A percentile compares a stretch with the other conserved stretches of the same genome.
phyloP scores from a whole-genome alignment of 2,329 filamentous ascomycete species.

The Metarhizium robertsii region DNA sequence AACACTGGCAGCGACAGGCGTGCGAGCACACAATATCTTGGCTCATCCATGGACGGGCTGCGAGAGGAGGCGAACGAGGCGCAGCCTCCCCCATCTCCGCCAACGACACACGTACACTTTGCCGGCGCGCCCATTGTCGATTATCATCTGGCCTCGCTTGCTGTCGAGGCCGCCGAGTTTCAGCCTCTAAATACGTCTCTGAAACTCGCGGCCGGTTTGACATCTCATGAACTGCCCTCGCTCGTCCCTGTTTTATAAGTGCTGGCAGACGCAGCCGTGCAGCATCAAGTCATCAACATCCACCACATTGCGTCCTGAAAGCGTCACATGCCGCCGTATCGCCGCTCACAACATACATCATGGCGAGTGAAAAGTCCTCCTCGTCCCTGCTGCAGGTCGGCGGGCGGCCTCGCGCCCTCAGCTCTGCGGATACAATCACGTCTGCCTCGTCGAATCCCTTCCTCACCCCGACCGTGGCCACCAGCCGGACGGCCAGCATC shows the following conservation, averaged over 20 bases:
- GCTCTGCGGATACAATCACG: slow-evolving; percentile 11
- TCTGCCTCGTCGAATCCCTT: slow-evolving; percentile 15
- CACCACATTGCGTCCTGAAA: too few relatives aligned
- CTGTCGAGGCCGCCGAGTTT: neutral
- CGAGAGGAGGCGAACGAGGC: neutral
- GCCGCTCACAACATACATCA: too few relatives aligned
- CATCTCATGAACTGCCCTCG: neutral
- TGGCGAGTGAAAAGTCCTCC: neutral
- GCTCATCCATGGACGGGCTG: neutral
- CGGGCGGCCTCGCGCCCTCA: slow-evolving; percentile 8
- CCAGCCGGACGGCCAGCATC: slow-evolving; percentile 10
- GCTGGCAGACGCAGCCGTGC: too few relatives aligned
- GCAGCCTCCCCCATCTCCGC: neutral
- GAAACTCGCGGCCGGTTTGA: neutral
- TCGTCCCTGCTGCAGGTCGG: slow-evolving; percentile 5
- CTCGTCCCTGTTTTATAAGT: too few relatives aligned
- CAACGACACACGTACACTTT: too few relatives aligned
- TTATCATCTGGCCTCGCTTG: neutral
- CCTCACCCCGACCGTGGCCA: slow-evolving; percentile 11
- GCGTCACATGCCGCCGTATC: too few relatives aligned
- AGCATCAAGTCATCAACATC: too few relatives aligned
- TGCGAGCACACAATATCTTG: neutral
- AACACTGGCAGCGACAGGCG: neutral
- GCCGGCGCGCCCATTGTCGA: neutral
- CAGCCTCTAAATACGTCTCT: neutral